These are phyloP conservation scores for Chondrostereum purpureum DNA, from an alignment of 1,284 basidiomycete genomes.

Conservation along the genomic window DNA sequence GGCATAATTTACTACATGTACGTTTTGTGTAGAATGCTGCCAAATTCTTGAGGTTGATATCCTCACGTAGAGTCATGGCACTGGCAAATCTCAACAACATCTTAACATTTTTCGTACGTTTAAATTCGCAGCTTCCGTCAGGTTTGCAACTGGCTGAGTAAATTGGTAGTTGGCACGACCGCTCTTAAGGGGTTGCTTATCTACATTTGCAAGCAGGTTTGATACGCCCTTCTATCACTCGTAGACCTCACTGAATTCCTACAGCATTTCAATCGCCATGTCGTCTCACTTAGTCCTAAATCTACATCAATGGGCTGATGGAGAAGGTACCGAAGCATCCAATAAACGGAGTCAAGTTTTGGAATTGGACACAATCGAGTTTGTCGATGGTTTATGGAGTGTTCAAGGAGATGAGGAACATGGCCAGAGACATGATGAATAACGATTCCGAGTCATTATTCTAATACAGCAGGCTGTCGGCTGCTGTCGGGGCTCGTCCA, in stretches of 20 bases:
- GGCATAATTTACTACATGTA: constrained; percentile 33
- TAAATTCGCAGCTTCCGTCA: constrained; percentile 5
- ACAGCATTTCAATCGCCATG: constrained; percentile 32
- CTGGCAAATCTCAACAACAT: constrained; percentile 35
- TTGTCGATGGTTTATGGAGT: neutral
- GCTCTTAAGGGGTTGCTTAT: constrained; percentile 30
- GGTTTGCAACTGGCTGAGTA: constrained; percentile 14
- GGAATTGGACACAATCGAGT: neutral
- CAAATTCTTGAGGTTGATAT: neutral
- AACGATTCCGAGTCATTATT: too few relatives aligned
- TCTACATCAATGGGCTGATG: constrained; percentile 27
- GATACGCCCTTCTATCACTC: constrained; percentile 6
- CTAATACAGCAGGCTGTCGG: too few relatives aligned
- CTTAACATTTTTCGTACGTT: constrained; percentile 31
- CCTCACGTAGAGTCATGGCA: constrained; percentile 27
- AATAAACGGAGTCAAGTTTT: constrained; percentile 20
- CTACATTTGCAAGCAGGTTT: constrained; percentile 35
- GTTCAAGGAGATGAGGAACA: too few relatives aligned
- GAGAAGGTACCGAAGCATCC: constrained; percentile 12
- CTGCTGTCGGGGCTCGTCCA: too few relatives aligned
- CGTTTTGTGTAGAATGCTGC: constrained; percentile 10
- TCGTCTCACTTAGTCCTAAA: constrained; percentile 37
- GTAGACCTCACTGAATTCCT: neutral
- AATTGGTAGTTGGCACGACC: constrained; percentile 8
- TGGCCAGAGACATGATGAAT: too few relatives aligned